These are phyloP conservation scores for Aphanomyces astaci DNA, from an alignment of 352 stramenopile genomes.

Conservation along the genomic window DNA sequence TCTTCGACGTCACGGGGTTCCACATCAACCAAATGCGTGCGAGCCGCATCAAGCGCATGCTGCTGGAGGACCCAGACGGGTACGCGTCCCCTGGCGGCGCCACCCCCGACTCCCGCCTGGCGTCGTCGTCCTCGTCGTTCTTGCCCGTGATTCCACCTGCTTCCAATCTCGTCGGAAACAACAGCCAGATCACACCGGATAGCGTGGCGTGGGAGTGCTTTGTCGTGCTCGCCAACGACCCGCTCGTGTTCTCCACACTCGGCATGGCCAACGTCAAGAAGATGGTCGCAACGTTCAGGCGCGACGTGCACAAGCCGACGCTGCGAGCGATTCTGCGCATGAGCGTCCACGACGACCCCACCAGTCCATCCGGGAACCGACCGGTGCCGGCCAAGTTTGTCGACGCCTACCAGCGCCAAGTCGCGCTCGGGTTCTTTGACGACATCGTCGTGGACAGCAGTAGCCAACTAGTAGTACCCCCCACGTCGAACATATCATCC, in stretches of 20 bases:
- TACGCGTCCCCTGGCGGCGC: not conserved
- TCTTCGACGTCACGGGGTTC: slow-evolving; percentile 15
- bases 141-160: not conserved
- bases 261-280: slow-evolving; percentile 20
- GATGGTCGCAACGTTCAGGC: slow-evolving; percentile 22
- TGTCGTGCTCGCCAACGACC: not conserved
- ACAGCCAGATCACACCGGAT: not conserved
- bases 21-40: slow-evolving; percentile 20
- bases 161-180: not conserved
- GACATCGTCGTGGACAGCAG: not conserved
- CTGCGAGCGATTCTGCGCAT: slow-evolving; percentile 11
- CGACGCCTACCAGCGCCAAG: slow-evolving; percentile 12
- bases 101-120: not conserved
- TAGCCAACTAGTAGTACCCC: not conserved
- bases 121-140: not conserved
- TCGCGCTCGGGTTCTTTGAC: slow-evolving; percentile 16
- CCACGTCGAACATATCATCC: no score
- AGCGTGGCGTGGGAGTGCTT: not conserved
- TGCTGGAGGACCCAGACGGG: slow-evolving; percentile 11
- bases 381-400: slow-evolving; percentile 14
- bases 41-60: slow-evolving; percentile 17
- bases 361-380: slow-evolving; percentile 7
- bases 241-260: not conserved
- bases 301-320: slow-evolving; percentile 7
- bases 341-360: slow-evolving; percentile 1